Evolutionary conservation across 371 early-diverging fungal genomes (phyloP).

Genomic region (Rhizopus delemar): DNA sequence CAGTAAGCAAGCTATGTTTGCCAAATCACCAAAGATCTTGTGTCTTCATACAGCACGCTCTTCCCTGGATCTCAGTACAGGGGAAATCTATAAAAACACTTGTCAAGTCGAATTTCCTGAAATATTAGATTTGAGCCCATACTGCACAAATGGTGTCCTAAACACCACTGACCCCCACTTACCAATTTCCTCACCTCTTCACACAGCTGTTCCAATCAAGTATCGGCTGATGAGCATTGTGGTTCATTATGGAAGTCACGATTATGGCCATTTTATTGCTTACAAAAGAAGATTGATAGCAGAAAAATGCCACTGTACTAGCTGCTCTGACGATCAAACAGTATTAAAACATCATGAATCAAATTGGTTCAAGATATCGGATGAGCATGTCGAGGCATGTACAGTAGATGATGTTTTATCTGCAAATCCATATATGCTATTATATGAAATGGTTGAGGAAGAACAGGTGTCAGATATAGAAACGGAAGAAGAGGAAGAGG

Average conservation of each 20-base stretch:
- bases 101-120: constrained; percentile 75
- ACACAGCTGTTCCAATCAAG: not conserved
- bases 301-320: constrained; percentile 25
- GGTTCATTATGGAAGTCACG: constrained; percentile 84
- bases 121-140: constrained; percentile 69
- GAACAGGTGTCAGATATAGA: not conserved
- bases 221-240: constrained; percentile 79
- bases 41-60: constrained; percentile 84
- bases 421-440: constrained; percentile 81
- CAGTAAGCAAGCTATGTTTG: constrained; percentile 45
- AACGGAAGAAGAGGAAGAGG: not conserved
- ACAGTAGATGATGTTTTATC: constrained; percentile 58
- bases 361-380: constrained; percentile 71
- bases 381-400: constrained; percentile 74
- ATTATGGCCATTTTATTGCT: constrained; percentile 86
- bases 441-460: constrained; percentile 63
- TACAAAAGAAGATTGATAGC: constrained; percentile 62
- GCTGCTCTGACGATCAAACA: constrained; percentile 11
- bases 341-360: constrained; percentile 14
- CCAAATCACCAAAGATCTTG: constrained; percentile 50
- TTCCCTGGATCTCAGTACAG: constrained; percentile 55
- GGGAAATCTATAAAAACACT: constrained; percentile 74
- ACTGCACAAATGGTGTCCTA: constrained; percentile 62
- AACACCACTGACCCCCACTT: constrained; percentile 41
- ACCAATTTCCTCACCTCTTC: constrained; percentile 33